Base-by-base conservation (phyloP, 257 asterid genomes). In the Jaltomata sinuosa region DNA sequence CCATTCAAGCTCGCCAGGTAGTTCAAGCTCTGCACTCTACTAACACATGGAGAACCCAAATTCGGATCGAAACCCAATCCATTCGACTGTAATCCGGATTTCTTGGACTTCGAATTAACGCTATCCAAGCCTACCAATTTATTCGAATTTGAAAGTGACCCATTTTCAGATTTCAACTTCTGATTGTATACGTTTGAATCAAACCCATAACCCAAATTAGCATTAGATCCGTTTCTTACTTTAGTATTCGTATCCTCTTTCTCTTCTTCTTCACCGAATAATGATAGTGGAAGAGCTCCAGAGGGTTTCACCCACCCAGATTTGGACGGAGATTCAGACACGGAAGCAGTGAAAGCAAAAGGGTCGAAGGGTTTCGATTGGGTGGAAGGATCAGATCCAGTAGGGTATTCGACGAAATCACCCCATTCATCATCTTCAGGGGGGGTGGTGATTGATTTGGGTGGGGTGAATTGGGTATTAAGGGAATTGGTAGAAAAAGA, bases 271-370 rank as follows among this genome's bases (percentile, higher is more conserved):
- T 83, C 93, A 59, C 97, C 98, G 76, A 94, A 94, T 6, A 94
- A 78, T 31, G 98, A 93, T 18, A 94, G 88, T 38, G 97, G 97
- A 85, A 94, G 85, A 84, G 97, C 97, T 80, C 97, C 97, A 79
- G 89, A 85, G 19, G 90, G 94, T 92, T 90, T 93, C 87, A 88
- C 86, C 95, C 92, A 90, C 31, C 85, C 82, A 52, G 79, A 25
- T 21, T 57, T 52, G 40, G 80, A 31, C 42, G 42, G 42, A 50
- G 87, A 88, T 83, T 81, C 84, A 64, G 53, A 36, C 42, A 76
- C 57, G 34, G 85, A 49, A 65, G 82, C 77, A 71, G 6, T 71
- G 40, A 81, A 29, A 34, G 36, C 65, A 54, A 83, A 84, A 45
- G 90, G 69, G 69, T 89, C 90, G 78, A 87, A 15, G 68, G 90